Evolutionary conservation across 192 early-diverging fungal genomes (phyloP).

Genomic region (Coemansia sp.): DNA sequence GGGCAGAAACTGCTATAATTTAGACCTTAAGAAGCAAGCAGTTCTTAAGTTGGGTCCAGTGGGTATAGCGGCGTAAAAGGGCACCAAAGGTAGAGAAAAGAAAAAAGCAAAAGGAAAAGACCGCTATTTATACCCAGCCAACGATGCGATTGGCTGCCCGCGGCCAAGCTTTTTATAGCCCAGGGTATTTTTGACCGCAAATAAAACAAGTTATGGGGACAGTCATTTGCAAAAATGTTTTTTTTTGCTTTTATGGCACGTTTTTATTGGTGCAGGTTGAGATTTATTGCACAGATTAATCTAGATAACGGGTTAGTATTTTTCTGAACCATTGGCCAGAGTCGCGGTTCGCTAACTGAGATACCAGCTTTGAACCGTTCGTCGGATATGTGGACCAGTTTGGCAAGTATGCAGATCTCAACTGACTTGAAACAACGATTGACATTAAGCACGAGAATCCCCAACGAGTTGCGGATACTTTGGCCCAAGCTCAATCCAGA

Average conservation of each 20-base stretch:
- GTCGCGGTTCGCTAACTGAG: no score
- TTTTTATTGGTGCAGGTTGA: no score
- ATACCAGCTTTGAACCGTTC: no score
- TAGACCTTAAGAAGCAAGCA: not conserved
- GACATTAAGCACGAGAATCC: slow-evolving; percentile 4
- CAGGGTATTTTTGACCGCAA: not conserved
- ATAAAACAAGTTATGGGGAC: not conserved
- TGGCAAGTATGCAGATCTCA: not conserved
- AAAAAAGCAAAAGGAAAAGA: slow-evolving; percentile 5
- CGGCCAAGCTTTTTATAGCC: not conserved
- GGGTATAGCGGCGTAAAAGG: not conserved
- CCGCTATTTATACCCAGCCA: slow-evolving; percentile 10
- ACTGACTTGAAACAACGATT: not conserved
- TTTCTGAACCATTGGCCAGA: no score
- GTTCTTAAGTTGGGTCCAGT: not conserved
- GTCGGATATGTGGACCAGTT: not conserved
- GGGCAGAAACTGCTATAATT: not conserved
- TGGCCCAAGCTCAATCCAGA: no score
- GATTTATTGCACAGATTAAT: no score
- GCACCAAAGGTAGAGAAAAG: slow-evolving; percentile 1
- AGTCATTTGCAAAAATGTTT: not conserved
- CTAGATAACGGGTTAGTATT: no score
- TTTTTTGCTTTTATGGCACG: not conserved
- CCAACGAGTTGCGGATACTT: slow-evolving; percentile 2
- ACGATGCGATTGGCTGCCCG: not conserved